Base-by-base conservation (phyloP, 2,329 filamentous ascomycete genomes). In the Berkeleyomyces rouxiae region DNA sequence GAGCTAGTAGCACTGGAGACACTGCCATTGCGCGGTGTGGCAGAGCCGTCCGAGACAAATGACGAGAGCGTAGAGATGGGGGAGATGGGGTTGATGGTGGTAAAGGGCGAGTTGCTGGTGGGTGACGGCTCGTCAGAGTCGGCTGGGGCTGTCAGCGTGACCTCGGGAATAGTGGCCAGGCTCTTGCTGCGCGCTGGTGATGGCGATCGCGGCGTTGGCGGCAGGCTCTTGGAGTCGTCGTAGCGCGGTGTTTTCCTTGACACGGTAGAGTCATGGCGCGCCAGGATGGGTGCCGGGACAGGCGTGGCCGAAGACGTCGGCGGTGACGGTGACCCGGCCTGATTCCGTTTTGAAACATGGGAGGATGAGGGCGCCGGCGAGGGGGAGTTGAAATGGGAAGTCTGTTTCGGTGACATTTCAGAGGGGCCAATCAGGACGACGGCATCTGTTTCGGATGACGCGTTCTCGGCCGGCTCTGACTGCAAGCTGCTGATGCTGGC, bases 121-220 rank as follows among this genome's bases (percentile, higher is more conserved):
- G 63, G 36, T 33, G 59, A 62, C 9, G 51, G 59, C 31, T 46
- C 42, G 16, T 33, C 31, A 3, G 6, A 60, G 31, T 66, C 65
- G 9, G 69, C 66, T 7, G 65, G 65, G 7, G 61, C 62, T 3
- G 68, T 66, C 13, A 68, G 59, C 4, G 69, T 69, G 13, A 74
- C 68, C 66, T 77, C 75, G 3, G 75, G 75, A 31, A 79, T 78
- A 6, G 74, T 74, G 0, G 75, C 71, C 3, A 77, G 70, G 4
- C 69, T 68, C 4, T 69, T 68, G 3, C 69, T 64, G 67, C 63
- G 64, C 7, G 55, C 43, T 37, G 55, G 61, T 10, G 61, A 59
- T 37, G 61, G 49, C 13, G 61, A 59, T 1, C 61, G 40, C 9
- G 53, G 61, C 9, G 49, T 53, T 37, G 49, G 49, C n/a, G 49